Percentiles rank a stretch among this genome's conserved stretches.
Conservation (phyloP, 371 early-diverging fungal species). For the Haplosporangium sp. region DNA sequence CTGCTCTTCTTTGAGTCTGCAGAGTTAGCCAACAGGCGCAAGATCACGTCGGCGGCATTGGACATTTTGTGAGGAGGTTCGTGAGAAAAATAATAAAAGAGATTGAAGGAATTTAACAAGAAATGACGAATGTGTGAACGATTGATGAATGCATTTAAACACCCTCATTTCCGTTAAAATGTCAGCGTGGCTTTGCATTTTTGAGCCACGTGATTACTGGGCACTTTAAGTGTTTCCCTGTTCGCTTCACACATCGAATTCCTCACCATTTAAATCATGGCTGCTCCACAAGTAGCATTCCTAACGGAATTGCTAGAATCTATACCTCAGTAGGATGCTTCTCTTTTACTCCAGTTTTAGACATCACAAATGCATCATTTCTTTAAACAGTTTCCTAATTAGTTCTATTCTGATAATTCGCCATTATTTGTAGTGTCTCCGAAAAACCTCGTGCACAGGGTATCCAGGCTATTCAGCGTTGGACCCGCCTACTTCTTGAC, state of each 20-base stretch:
- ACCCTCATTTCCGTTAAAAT: neutral
- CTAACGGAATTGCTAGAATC: slow-evolving; percentile 41
- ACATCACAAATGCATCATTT: neutral
- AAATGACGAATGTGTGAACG: neutral
- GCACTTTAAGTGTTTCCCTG: neutral
- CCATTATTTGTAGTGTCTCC: slow-evolving; percentile 15
- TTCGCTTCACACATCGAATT: slow-evolving; percentile 9
- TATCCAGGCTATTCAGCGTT: slow-evolving; percentile 20
- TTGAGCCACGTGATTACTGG: neutral
- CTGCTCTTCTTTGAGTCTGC: slow-evolving; percentile 49
- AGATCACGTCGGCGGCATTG: slow-evolving; percentile 50
- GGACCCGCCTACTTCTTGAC: slow-evolving; percentile 36
- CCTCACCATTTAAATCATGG: slow-evolving; percentile 33
- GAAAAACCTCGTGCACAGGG: slow-evolving; percentile 35
- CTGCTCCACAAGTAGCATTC: slow-evolving; percentile 43
- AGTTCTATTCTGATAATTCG: neutral
- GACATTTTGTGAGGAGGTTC: slow-evolving; percentile 36
- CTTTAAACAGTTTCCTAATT: neutral
- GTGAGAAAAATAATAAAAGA: no score
- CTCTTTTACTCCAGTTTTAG: neutral
- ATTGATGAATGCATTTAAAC: neutral
- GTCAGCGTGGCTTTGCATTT: neutral
- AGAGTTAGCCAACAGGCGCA: slow-evolving; percentile 51
- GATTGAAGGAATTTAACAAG: neutral
- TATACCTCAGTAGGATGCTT: slow-evolving; percentile 45